phyloP scores from a whole-genome alignment of 495 filamentous ascomycete genomes.

The Pyrenula massariospora region DNA sequence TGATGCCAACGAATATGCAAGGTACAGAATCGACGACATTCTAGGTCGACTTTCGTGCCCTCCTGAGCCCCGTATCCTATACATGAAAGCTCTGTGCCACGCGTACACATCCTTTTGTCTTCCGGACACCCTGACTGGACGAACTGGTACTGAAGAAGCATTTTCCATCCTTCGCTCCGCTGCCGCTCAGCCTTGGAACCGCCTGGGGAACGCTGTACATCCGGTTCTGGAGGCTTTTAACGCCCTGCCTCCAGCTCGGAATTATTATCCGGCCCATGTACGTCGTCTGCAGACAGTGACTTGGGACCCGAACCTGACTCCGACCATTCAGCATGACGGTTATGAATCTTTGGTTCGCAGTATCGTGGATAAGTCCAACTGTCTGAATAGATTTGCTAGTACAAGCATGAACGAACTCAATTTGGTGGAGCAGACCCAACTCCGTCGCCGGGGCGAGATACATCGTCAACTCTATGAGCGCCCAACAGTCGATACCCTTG shows the following conservation, averaged over 20 bases:
- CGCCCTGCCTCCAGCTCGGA: too few species aligned
- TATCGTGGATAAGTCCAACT: too few species aligned
- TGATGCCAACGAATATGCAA: conserved; percentile 14
- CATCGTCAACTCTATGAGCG: too few species aligned
- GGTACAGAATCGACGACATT: conserved; percentile 33
- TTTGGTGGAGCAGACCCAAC: too few species aligned
- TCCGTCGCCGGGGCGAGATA: too few species aligned
- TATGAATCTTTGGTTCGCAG: not conserved
- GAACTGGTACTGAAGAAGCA: conserved; percentile 52
- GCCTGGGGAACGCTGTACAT: too few species aligned
- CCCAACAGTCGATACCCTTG: too few species aligned
- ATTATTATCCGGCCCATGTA: conserved; percentile 46
- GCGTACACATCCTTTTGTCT: conserved; percentile 49
- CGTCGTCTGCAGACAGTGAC: conserved; percentile 34
- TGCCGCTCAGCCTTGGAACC: conserved; percentile 40
- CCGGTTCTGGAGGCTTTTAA: too few species aligned
- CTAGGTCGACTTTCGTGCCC: conserved; percentile 36
- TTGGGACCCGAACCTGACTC: conserved; percentile 32
- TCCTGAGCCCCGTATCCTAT: conserved; percentile 35
- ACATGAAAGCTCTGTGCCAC: conserved; percentile 44
- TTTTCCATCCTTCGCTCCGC: conserved; percentile 36
- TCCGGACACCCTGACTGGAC: conserved; percentile 41
- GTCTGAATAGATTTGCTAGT: too few species aligned
- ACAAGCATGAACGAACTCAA: too few species aligned
- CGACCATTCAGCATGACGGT: conserved; percentile 34